Conservation (phyloP, 1,139 yeast genomes). For the Yamadazyma dushanensis region DNA sequence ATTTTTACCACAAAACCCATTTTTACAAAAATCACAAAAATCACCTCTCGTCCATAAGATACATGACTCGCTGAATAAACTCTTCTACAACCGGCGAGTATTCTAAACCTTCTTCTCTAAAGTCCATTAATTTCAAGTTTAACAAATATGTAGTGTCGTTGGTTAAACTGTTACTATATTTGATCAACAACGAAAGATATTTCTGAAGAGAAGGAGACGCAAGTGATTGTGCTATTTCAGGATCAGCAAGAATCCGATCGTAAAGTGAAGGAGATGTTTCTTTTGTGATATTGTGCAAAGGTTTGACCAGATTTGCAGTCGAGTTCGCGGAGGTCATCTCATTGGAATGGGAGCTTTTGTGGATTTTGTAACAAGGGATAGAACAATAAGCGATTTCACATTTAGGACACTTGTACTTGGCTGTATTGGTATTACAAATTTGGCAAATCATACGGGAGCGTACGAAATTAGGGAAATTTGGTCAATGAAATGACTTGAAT, state of each 20-base stretch:
- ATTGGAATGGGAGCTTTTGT: not conserved
- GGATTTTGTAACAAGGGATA: conserved; percentile 51
- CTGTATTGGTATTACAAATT: conserved; percentile 39
- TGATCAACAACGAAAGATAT: conserved; percentile 14
- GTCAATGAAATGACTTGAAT: too few species aligned
- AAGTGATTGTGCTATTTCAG: conserved; percentile 29
- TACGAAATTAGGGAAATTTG: too few species aligned
- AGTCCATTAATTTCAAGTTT: conserved; percentile 56
- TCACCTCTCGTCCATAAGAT: conserved; percentile 7
- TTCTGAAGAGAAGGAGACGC: conserved; percentile 13
- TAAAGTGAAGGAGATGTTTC: conserved; percentile 7
- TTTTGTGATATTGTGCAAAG: too few species aligned
- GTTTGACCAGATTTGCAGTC: too few species aligned
- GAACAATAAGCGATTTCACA: conserved; percentile 54
- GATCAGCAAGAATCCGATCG: conserved; percentile 28
- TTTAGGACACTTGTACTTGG: conserved; percentile 66
- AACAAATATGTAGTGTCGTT: conserved; percentile 60
- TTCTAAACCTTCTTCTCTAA: conserved; percentile 64
- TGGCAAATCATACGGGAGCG: conserved; percentile 43
- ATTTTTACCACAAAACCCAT: too few species aligned
- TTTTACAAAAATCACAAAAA: not conserved
- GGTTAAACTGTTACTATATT: conserved; percentile 10
- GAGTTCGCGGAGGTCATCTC: conserved; percentile 2
- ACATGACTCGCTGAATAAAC: conserved; percentile 33
- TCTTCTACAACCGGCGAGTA: conserved; percentile 67